Percentiles rank a stretch among this genome's conserved stretches.
These are phyloP conservation scores for Triticum urartu DNA, from an alignment of 176 grass and related monocot genomes.

Conservation along the genomic window DNA sequence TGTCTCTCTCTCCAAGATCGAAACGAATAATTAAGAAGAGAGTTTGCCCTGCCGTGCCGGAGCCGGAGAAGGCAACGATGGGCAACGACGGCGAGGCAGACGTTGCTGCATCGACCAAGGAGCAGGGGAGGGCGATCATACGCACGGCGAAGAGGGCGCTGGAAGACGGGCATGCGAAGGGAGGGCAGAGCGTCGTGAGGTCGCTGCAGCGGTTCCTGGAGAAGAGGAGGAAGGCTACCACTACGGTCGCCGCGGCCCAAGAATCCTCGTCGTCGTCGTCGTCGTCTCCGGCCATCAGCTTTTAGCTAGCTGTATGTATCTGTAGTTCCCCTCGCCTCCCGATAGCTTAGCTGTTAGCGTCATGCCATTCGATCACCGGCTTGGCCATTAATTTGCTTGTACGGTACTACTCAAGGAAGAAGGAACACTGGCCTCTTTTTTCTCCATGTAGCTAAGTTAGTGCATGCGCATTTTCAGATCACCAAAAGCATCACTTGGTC, in stretches of 20 bases:
- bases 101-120: not conserved
- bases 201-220: slow-evolving; percentile 31
- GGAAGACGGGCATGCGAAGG: not conserved
- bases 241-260: not conserved
- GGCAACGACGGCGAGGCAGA: not conserved
- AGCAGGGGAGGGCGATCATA: slow-evolving; percentile 23
- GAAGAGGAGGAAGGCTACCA: not conserved
- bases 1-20: not conserved
- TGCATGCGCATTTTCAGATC: too few species aligned
- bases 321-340: too few species aligned
- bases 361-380: too few species aligned
- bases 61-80: too few species aligned
- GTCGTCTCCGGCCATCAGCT: not conserved
- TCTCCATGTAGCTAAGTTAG: too few species aligned
- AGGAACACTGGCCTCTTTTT: too few species aligned
- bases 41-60: too few species aligned
- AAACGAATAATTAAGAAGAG: too few species aligned
- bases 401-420: too few species aligned
- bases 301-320: not conserved
- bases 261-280: not conserved
- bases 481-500: too few species aligned
- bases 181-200: not conserved
- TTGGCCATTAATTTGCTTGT: too few species aligned
- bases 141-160: not conserved
- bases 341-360: not conserved